Percentiles rank a stretch among this genome's conserved stretches.
phyloP scores from a whole-genome alignment of 345 rosid species.

The Bretschneidera sinensis region DNA sequence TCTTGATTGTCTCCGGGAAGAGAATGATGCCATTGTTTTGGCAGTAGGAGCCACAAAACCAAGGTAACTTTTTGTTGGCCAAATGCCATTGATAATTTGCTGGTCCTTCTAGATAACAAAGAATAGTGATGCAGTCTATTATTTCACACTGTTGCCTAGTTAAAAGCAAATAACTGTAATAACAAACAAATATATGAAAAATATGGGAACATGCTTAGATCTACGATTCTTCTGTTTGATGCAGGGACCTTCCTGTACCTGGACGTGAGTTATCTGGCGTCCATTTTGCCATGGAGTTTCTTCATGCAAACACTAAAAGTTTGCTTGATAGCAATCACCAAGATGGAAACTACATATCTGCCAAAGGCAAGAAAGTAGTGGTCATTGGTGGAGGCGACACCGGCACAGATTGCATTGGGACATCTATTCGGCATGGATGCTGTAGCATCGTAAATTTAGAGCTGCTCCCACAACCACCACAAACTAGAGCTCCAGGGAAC shows the following conservation, averaged over 20 bases:
- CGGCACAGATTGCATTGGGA: constrained; percentile 96
- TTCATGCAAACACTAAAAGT: constrained; percentile 93
- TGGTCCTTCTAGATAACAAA: not conserved
- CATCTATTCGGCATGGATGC: constrained; percentile 97
- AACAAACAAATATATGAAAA: not conserved
- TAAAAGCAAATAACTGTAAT: too few species aligned
- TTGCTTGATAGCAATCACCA: constrained; percentile 83
- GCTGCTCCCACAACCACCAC: constrained; percentile 93
- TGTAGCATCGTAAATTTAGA: constrained; percentile 68
- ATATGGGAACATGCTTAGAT: not conserved
- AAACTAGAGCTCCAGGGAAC: constrained; percentile 84
- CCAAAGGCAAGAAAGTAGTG: constrained; percentile 85
- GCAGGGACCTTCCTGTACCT: constrained; percentile 97
- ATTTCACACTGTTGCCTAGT: too few species aligned
- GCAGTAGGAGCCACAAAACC: constrained; percentile 98
- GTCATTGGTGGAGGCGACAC: constrained; percentile 99
- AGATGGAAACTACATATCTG: constrained; percentile 86
- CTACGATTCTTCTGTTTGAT: constrained; percentile 11
- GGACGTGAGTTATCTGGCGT: constrained; percentile 89
- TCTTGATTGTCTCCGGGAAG: constrained; percentile 64
- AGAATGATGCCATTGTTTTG: constrained; percentile 78
- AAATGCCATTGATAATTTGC: not conserved
- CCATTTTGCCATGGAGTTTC: constrained; percentile 97
- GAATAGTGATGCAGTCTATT: too few species aligned
- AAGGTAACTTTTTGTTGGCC: constrained; percentile 36